Percentiles rank a stretch among this genome's conserved stretches.
phyloP scores from a whole-genome alignment of 306 rosid genomes.

The Benincasa hispida region DNA sequence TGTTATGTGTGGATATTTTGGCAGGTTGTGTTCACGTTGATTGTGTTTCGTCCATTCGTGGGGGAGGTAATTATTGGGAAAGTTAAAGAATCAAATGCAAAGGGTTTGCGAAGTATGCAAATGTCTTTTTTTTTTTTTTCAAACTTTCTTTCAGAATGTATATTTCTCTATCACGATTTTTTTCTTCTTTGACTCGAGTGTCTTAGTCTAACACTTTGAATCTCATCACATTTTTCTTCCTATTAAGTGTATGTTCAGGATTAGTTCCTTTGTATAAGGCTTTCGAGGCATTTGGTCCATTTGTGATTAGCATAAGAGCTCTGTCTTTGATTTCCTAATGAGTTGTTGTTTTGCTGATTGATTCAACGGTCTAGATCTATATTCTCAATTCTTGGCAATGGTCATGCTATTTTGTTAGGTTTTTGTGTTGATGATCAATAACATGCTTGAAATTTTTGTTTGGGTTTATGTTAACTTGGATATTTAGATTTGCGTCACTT shows the following conservation, averaged over 20 bases:
- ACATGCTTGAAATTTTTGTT: background rate
- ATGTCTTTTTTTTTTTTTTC: constrained; percentile 17
- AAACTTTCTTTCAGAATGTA: background rate
- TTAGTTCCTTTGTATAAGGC: background rate
- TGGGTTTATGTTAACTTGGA: background rate
- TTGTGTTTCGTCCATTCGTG: constrained; percentile 61
- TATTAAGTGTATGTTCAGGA: background rate
- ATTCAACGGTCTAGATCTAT: background rate
- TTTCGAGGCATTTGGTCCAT: background rate
- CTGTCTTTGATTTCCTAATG: background rate
- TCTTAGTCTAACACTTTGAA: background rate
- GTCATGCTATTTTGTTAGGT: background rate
- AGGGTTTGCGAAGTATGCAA: constrained; percentile 5
- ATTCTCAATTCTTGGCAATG: background rate
- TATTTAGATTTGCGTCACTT: background rate
- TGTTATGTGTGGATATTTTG: background rate
- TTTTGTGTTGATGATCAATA: background rate
- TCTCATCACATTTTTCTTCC: background rate
- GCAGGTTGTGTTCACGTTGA: constrained; percentile 55
- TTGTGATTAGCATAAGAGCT: background rate
- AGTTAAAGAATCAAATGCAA: constrained; percentile 39
- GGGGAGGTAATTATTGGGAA: constrained; percentile 65
- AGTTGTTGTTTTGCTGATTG: background rate
- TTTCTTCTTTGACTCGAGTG: constrained; percentile 8
- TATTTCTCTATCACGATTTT: background rate